Evolutionary conservation across 2,329 filamentous ascomycete species (phyloP), one percentile per base, ranked within the genome.

Genomic region (Apiospora kogelbergensis): DNA sequence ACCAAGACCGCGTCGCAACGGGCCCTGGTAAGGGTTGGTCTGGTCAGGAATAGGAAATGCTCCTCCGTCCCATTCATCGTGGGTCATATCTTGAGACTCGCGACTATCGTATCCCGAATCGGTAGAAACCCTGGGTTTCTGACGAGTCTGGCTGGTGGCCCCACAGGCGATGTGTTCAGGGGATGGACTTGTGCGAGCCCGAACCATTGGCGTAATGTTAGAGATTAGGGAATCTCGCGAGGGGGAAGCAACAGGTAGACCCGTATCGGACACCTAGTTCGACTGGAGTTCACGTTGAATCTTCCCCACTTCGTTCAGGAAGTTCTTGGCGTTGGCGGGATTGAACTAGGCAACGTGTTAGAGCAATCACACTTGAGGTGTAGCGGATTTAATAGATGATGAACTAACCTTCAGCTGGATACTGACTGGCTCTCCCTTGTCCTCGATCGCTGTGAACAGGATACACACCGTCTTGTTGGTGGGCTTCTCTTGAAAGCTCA

Each of bases 401-500:
- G 40, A 17, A 79, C 83, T 72, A 80, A 89, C 89, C 84, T 88
- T 89, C 72, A 90, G 84, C 70, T 89, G 87, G 69, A 91, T 84
- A 74, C 83, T 88, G 66, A 88, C 83, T 15, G 88, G 86, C 73
- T 84, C 82, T 46, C 86, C 83, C 2, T 81, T 80, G 26, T 84
- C 88, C 73, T 90, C 88, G 70, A 90, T 87, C 11, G 89, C 89
- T 0, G 87, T 90, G 74, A 91, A 91, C 45, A 90, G 76, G 26
- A 97, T 88, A 67, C 88, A 86, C 64, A 94, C 85, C 60, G 89
- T 87, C 79, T 93, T 93, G 71, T 92, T 87, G 53, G 88, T 89
- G 40, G 93, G 90, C 74, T 91, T 92, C 66, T 94, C 89, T 70
- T 94, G 91, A 76, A 97, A 93, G 60, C 89, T 89, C 87, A 97